Base-by-base conservation (phyloP, 202 grass and related monocot species). In the Eragrostis tef region DNA sequence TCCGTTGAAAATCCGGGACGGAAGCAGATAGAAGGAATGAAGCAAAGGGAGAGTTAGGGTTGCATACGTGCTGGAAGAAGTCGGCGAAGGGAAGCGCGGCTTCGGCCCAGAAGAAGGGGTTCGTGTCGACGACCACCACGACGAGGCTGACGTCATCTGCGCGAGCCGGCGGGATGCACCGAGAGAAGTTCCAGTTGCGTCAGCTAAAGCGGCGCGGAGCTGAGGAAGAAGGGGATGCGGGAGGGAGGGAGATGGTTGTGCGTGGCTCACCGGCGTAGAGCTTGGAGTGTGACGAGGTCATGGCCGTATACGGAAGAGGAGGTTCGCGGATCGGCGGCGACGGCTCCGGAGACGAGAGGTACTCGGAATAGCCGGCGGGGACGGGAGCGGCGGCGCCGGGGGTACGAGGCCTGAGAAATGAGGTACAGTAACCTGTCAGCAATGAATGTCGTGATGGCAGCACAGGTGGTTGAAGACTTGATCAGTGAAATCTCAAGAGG, bases 131-230 rank as follows among this genome's bases (percentile, higher is more conserved):
- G 81, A 98, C 83, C 0, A 94, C 82, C 27, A 94, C 87, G 26
- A 90, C 75, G 69, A 98, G 87, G 86, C 92, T 98, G 79, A 91
- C 80, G 31, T 98, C 95, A 85, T 95, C 95, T 98, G 85, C 69
- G 49, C 44, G 8, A 43, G 41, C 11, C 67, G 56, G 42, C 24
- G 46, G 51, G 36, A 11, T 57, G 50, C 64, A 45, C 64, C 16
- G 70, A 39, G 48, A 36, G 59, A 10, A 66, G 48, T 19, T 41
- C 50, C 20, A 70, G 47, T 9, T 46, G 70, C 6, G 69, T 41
- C 6, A 78, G 71, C 31, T 46, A 4, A 27, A 52, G 41, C 49
- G 53, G 78, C 14, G 54, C 11, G 1, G 25, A 41, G 15, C 5
- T 7, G 21, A 1, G 53, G 6, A 6, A 20, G 52, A 20, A 41